phyloP scores from a whole-genome alignment of 2,329 filamentous ascomycete species.

The Polytolypa hystricis region DNA sequence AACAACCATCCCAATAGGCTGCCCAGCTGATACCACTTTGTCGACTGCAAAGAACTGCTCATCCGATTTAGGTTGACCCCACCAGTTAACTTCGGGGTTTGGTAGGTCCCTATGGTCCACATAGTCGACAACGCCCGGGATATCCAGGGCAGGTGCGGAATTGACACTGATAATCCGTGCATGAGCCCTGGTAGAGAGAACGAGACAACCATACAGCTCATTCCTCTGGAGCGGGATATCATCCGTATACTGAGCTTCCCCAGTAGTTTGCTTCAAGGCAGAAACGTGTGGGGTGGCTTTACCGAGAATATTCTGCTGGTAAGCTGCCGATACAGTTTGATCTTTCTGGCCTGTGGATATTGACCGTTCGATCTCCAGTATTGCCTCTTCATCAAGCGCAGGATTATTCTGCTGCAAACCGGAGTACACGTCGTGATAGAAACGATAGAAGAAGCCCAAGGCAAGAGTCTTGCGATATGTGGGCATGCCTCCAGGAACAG shows the following conservation, averaged over 20 bases:
- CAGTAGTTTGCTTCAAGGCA: slow-evolving; percentile 84
- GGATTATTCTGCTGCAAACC: slow-evolving; percentile 37
- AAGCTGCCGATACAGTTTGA: slow-evolving; percentile 59
- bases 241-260: slow-evolving; percentile 92
- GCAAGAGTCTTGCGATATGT: slow-evolving; percentile 88
- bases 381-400: slow-evolving; percentile 58
- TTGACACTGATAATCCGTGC: slow-evolving; percentile 75
- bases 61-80: slow-evolving; percentile 75
- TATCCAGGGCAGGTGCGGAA: slow-evolving; percentile 60
- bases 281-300: slow-evolving; percentile 80
- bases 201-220: slow-evolving; percentile 77
- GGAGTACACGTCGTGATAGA: slow-evolving; percentile 78
- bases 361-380: slow-evolving; percentile 73
- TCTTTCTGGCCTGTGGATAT: slow-evolving; percentile 76
- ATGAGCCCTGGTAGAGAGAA: slow-evolving; percentile 78
- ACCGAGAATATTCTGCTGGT: slow-evolving; percentile 71
- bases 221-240: slow-evolving; percentile 82
- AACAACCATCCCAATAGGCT: slow-evolving; percentile 82
- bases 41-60: slow-evolving; percentile 89
- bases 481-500: slow-evolving; percentile 94
- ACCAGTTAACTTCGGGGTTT: slow-evolving; percentile 70
- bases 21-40: slow-evolving; percentile 77
- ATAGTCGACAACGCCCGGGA: slow-evolving; percentile 75
- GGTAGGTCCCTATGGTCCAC: slow-evolving; percentile 77
- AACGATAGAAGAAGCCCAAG: slow-evolving; percentile 90